Evolutionary conservation across 2,329 filamentous ascomycete genomes (phyloP).

Genomic region (Colletotrichum orbiculare): DNA sequence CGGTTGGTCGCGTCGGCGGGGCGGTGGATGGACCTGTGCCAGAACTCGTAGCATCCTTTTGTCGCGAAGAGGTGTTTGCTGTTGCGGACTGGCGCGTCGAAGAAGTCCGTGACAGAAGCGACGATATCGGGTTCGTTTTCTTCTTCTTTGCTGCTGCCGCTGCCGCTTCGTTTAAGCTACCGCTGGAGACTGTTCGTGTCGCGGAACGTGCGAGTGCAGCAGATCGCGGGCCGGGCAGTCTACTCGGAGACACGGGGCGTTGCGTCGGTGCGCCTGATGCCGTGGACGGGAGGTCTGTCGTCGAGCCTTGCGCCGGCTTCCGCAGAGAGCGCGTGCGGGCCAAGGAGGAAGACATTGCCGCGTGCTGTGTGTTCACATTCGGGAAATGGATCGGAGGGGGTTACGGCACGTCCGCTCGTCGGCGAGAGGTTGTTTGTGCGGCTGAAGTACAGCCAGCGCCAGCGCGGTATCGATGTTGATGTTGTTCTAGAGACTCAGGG

Average conservation of each 20-base stretch:
- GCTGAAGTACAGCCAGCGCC: background rate
- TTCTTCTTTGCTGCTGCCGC: constrained; percentile 35
- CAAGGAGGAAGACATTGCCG: constrained; percentile 54
- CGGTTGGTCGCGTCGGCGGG: background rate
- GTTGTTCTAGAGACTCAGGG: constrained; percentile 26
- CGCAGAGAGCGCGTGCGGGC: constrained; percentile 62
- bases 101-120: constrained; percentile 11
- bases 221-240: constrained; percentile 30
- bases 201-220: constrained; percentile 9
- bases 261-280: constrained; percentile 3
- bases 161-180: constrained; percentile 17
- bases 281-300: constrained; percentile 32
- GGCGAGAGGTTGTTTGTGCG: no score
- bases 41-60: background rate
- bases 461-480: constrained; percentile 19
- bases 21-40: constrained; percentile 2
- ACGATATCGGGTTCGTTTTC: constrained; percentile 17
- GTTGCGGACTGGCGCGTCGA: constrained; percentile 18
- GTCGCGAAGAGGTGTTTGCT: background rate
- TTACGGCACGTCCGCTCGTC: no score
- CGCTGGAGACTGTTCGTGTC: constrained; percentile 32
- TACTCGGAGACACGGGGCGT: constrained; percentile 29
- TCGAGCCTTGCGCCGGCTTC: constrained; percentile 48
- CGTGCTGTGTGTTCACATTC: background rate
- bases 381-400: no score